Conservation (phyloP, 768 basidiomycete genomes). For the Mycena alexandri region DNA sequence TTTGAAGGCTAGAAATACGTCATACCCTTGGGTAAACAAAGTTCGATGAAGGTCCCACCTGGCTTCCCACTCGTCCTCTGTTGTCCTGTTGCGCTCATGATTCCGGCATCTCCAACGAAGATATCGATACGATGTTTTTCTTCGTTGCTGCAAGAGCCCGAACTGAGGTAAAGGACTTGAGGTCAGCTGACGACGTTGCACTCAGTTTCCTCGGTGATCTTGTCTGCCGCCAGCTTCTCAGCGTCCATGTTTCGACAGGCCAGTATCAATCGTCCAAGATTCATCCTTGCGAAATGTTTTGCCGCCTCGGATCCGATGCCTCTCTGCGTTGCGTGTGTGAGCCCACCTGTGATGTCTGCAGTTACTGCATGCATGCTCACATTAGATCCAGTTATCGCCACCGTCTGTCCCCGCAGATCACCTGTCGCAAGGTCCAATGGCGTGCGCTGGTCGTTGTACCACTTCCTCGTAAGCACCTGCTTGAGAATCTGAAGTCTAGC, state of each 20-base stretch:
- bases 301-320: constrained; percentile 1
- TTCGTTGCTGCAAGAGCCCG: background rate
- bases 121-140: constrained; percentile 5
- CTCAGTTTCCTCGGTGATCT: background rate
- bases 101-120: constrained; percentile 7
- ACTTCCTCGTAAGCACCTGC: constrained; percentile 3
- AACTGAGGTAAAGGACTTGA: constrained; percentile 2
- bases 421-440: background rate
- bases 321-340: background rate
- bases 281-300: background rate
- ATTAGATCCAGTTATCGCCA: constrained; percentile 6
- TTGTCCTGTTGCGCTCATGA: background rate
- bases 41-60: background rate
- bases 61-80: constrained; percentile 1
- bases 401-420: background rate
- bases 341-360: too few species aligned
- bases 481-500: background rate
- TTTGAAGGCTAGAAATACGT: constrained; percentile 15
- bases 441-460: constrained; percentile 6
- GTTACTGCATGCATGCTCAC: background rate
- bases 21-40: too few species aligned
- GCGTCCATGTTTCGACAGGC: constrained; percentile 8
- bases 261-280: constrained; percentile 6
- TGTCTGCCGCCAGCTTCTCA: background rate
- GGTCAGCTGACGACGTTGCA: background rate